Evolutionary conservation across 768 basidiomycete species (phyloP).

Genomic region (Auricularia sp.): DNA sequence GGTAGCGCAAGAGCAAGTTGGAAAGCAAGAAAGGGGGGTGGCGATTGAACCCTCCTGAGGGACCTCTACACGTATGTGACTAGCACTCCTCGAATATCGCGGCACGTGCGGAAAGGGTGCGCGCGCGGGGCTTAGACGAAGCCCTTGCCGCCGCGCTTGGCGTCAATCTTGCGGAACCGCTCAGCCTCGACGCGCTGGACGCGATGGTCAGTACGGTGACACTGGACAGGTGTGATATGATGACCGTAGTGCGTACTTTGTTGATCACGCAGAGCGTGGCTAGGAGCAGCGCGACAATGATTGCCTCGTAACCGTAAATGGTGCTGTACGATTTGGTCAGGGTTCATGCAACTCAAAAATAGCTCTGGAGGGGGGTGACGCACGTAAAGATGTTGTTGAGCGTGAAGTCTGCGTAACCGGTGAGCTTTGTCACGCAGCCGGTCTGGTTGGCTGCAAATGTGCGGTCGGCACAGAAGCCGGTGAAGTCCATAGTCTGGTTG

Average conservation of each 20-base stretch:
- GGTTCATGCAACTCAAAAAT: background rate
- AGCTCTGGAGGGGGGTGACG: constrained; percentile 19
- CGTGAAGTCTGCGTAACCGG: constrained; percentile 55
- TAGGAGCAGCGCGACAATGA: constrained; percentile 64
- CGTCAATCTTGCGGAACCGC: constrained; percentile 82
- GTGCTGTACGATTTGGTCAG: too few relatives aligned
- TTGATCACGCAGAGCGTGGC: constrained; percentile 82
- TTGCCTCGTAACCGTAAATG: constrained; percentile 76
- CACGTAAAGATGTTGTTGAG: constrained; percentile 81
- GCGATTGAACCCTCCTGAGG: background rate
- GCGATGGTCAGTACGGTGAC: background rate
- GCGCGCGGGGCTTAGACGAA: constrained; percentile 49
- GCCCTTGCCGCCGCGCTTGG: constrained; percentile 75
- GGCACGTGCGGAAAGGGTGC: background rate
- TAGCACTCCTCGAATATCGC: background rate
- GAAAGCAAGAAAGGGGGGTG: background rate
- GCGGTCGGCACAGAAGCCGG: constrained; percentile 50
- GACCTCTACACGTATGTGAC: background rate
- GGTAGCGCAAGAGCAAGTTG: background rate
- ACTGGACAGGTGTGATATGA: background rate
- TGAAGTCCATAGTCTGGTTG: constrained; percentile 46
- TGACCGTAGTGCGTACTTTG: constrained; percentile 32
- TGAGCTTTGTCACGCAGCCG: constrained; percentile 67
- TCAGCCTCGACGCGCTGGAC: constrained; percentile 64
- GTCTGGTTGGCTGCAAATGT: constrained; percentile 30